Percentiles rank a stretch among this genome's conserved stretches.
Conservation (phyloP, 1,284 basidiomycete species). For the Acaromyces ingoldii region DNA sequence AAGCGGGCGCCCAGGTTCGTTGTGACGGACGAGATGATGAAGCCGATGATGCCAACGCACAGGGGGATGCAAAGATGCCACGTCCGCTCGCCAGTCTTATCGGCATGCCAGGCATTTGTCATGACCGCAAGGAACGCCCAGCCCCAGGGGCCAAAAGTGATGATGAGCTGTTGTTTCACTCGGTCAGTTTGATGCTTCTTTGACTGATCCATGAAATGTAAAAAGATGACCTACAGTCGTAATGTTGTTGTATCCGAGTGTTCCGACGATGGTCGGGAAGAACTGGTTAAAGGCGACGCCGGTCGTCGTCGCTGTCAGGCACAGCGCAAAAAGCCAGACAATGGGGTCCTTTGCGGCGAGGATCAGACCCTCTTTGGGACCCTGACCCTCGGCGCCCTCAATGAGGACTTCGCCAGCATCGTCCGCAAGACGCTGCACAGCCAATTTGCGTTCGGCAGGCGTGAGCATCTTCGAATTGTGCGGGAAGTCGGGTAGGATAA, state of each 20-base stretch:
- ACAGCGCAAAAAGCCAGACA: constrained; percentile 26
- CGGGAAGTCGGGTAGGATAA: constrained; percentile 33
- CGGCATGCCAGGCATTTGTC: constrained; percentile 34
- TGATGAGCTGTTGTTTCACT: no score
- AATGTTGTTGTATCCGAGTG: constrained; percentile 25
- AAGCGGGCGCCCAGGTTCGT: constrained; percentile 20
- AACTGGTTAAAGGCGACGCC: constrained; percentile 26
- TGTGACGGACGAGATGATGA: constrained; percentile 33
- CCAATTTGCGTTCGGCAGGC: constrained; percentile 20
- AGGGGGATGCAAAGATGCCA: constrained; percentile 26
- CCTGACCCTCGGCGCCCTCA: constrained; percentile 49
- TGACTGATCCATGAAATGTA: no score
- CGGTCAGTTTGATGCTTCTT: no score
- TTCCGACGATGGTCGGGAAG: constrained; percentile 46
- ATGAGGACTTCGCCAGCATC: constrained; percentile 57
- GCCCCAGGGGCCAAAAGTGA: constrained; percentile 34
- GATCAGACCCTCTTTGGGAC: constrained; percentile 52
- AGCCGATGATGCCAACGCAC: constrained; percentile 23
- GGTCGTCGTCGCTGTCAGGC: constrained; percentile 11
- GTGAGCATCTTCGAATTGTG: constrained; percentile 25
- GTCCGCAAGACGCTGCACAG: constrained; percentile 49
- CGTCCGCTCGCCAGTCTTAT: constrained; percentile 22
- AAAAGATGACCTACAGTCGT: no score
- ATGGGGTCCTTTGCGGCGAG: constrained; percentile 28
- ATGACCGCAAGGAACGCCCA: constrained; percentile 32